Evolutionary conservation across 768 basidiomycete species (phyloP).

Genomic region (Collybia sordida): DNA sequence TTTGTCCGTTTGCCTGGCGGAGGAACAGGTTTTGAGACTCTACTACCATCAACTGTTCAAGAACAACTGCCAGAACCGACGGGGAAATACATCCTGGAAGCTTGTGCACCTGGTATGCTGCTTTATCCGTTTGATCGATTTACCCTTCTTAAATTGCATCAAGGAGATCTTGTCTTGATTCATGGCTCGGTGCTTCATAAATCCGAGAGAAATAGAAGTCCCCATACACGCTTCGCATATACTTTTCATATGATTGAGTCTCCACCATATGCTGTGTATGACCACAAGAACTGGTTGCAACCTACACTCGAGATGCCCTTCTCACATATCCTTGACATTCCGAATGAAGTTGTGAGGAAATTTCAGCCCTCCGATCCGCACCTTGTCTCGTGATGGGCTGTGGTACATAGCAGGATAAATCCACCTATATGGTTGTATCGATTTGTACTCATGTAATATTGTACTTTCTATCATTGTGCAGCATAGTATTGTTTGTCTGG

Average conservation of each 20-base stretch:
- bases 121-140: not conserved
- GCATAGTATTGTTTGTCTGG: too few species aligned
- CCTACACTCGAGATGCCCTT: conserved; percentile 86
- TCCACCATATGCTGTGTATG: conserved; percentile 68
- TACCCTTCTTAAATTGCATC: not conserved
- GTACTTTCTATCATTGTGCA: too few species aligned
- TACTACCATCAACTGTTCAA: conserved; percentile 40
- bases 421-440: too few species aligned
- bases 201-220: conserved; percentile 81
- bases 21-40: conserved; percentile 83
- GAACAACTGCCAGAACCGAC: conserved; percentile 26
- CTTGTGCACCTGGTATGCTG: conserved; percentile 67
- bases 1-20: conserved; percentile 76
- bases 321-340: conserved; percentile 46
- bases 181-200: conserved; percentile 94
- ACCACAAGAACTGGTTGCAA: conserved; percentile 95
- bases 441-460: too few species aligned
- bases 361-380: too few species aligned
- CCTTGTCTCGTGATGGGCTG: too few species aligned
- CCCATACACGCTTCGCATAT: conserved; percentile 85
- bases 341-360: conserved; percentile 1
- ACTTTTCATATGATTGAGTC: conserved; percentile 96
- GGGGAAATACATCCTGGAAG: conserved; percentile 62
- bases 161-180: conserved; percentile 90
- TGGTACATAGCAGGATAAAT: too few species aligned